phyloP scores from a whole-genome alignment of 176 grass and related monocot genomes.

The Metroxylon sagu region DNA sequence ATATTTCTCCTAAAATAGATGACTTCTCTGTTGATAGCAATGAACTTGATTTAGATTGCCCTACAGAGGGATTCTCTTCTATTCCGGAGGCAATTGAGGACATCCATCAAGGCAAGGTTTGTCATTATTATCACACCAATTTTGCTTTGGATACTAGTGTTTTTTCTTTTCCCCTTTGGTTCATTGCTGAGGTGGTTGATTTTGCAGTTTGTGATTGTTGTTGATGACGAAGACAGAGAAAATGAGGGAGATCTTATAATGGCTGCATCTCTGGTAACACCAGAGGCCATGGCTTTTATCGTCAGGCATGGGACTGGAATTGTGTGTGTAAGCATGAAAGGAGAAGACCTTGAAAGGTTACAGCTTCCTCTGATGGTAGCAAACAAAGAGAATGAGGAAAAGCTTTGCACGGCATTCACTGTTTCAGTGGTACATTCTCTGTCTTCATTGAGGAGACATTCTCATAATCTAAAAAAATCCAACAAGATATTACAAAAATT shows the following conservation, averaged over 20 bases:
- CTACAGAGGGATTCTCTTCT: slow-evolving; percentile 77
- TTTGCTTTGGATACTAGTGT: slow-evolving; percentile 1
- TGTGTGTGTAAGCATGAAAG: slow-evolving; percentile 99
- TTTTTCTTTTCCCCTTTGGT: neutral
- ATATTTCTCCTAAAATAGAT: slow-evolving; percentile 48
- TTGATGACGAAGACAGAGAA: slow-evolving; percentile 87
- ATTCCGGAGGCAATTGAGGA: slow-evolving; percentile 88
- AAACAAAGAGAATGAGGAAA: slow-evolving; percentile 91
- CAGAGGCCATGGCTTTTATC: slow-evolving; percentile 84
- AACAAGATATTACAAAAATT: too few species aligned
- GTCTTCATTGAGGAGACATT: too few species aligned
- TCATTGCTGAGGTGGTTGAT: slow-evolving; percentile 5
- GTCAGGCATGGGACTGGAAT: slow-evolving; percentile 90
- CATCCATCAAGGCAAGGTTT: slow-evolving; percentile 75
- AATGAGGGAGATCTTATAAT: slow-evolving; percentile 99
- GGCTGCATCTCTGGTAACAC: slow-evolving; percentile 84
- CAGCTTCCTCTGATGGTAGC: slow-evolving; percentile 82
- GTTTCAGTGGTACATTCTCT: slow-evolving; percentile 63
- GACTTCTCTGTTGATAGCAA: slow-evolving; percentile 43
- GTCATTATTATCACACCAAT: slow-evolving; percentile 6
- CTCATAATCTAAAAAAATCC: too few species aligned
- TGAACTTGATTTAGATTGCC: slow-evolving; percentile 72
- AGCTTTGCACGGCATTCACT: slow-evolving; percentile 74
- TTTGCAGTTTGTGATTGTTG: slow-evolving; percentile 81
- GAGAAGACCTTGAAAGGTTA: slow-evolving; percentile 80